These are phyloP conservation scores for Pythium periplocum DNA, from an alignment of 352 stramenopile species.

Conservation along the genomic window DNA sequence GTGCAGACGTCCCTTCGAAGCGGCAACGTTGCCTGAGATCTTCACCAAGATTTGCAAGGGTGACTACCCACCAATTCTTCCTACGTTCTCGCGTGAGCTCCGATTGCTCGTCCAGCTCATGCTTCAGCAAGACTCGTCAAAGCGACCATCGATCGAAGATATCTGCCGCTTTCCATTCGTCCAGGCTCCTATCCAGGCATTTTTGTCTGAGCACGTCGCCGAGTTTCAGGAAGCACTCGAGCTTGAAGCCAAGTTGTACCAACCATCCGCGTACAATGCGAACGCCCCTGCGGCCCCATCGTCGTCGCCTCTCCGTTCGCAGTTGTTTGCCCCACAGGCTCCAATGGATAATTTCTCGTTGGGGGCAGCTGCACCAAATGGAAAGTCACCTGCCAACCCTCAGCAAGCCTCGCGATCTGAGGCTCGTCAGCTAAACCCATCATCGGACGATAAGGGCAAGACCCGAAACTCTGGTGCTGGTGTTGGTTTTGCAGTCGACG, in stretches of 20 bases:
- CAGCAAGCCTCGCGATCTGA: too few species aligned
- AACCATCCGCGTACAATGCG: conserved; percentile 61
- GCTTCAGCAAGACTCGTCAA: conserved; percentile 81
- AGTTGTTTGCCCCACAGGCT: too few species aligned
- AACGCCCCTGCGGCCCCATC: conserved; percentile 25
- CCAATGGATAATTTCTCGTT: too few species aligned
- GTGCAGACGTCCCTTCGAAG: conserved; percentile 81
- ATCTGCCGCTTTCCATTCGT: conserved; percentile 87
- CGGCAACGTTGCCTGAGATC: conserved; percentile 73
- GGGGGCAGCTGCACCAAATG: too few species aligned
- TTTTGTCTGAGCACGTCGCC: conserved; percentile 78
- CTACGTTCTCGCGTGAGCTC: conserved; percentile 75
- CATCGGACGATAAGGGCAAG: conserved; percentile 17
- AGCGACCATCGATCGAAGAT: conserved; percentile 85
- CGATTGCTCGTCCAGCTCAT: conserved; percentile 84
- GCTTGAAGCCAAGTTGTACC: conserved; percentile 83
- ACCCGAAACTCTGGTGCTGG: conserved; percentile 51
- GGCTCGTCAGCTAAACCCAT: conserved; percentile 1
- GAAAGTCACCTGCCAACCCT: too few species aligned
- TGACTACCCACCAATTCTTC: conserved; percentile 73
- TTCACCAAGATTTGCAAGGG: conserved; percentile 88
- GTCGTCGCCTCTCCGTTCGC: conserved; percentile 17
- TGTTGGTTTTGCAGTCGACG: conserved; percentile 43
- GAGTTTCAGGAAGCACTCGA: conserved; percentile 85
- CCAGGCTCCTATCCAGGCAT: conserved; percentile 77